Evolutionary conservation across 2,329 filamentous ascomycete species (phyloP).

Genomic region (Fusarium algeriense): DNA sequence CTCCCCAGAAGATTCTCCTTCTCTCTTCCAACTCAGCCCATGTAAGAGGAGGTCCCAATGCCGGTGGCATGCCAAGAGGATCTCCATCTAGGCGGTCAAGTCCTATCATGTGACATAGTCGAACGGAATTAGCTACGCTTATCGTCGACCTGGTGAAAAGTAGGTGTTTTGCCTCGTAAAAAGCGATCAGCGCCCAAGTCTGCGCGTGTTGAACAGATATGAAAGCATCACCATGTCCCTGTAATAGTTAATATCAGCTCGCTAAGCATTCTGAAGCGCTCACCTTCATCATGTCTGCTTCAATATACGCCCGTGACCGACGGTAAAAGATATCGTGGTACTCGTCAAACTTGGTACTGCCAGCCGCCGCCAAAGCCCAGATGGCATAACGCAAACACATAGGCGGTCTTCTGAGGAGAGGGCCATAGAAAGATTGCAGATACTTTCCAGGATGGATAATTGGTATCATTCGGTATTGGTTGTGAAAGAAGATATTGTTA

Average conservation of each 20-base stretch:
- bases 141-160: constrained; percentile 88
- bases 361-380: constrained; percentile 82
- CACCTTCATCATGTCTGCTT: constrained; percentile 85
- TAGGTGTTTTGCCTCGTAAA: constrained; percentile 87
- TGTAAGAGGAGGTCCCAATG: constrained; percentile 77
- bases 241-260: not conserved
- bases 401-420: constrained; percentile 81
- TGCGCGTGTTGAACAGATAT: constrained; percentile 85
- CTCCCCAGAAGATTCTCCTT: constrained; percentile 86
- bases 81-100: constrained; percentile 80
- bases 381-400: constrained; percentile 88
- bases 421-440: constrained; percentile 76
- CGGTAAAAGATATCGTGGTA: constrained; percentile 85
- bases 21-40: constrained; percentile 85
- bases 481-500: constrained; percentile 80
- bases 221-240: constrained; percentile 82
- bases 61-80: constrained; percentile 77
- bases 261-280: constrained; percentile 5
- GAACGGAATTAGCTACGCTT: constrained; percentile 77
- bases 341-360: constrained; percentile 77
- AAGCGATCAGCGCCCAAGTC: constrained; percentile 79
- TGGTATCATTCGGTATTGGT: constrained; percentile 77
- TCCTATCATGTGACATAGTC: constrained; percentile 86
- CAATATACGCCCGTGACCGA: constrained; percentile 83
- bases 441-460: constrained; percentile 84